Evolutionary conservation across 78 protist species (phyloP).

Genomic region (Polysphondylium violaceum): DNA sequence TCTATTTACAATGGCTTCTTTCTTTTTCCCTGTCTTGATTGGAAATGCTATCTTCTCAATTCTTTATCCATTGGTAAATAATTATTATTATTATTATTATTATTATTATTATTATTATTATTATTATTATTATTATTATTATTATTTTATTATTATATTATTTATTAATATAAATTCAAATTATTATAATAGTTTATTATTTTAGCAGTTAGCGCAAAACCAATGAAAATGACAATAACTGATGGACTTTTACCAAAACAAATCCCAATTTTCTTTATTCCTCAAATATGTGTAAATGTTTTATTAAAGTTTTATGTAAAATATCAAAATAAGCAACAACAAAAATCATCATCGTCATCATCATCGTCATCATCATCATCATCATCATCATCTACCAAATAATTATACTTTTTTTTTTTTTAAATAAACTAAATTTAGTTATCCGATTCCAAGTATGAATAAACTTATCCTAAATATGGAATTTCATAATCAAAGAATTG

Average conservation of each 20-base stretch:
- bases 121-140: background rate
- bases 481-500: too few relatives aligned
- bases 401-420: too few relatives aligned
- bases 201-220: constrained; percentile 65
- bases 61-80: constrained; percentile 67
- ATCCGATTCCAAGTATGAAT: too few relatives aligned
- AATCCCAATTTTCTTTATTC: constrained; percentile 57
- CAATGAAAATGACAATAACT: constrained; percentile 18
- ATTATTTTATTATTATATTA: background rate
- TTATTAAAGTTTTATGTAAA: constrained; percentile 31
- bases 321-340: background rate
- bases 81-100: background rate
- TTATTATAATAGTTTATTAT: constrained; percentile 61
- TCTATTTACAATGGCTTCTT: constrained; percentile 55
- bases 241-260: constrained; percentile 62
- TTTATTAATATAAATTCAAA: background rate
- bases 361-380: too few relatives aligned
- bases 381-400: too few relatives aligned
- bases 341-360: background rate
- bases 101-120: background rate
- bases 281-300: constrained; percentile 51
- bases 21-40: constrained; percentile 69
- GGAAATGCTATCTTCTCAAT: constrained; percentile 73
- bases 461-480: too few relatives aligned
- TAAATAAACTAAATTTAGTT: too few relatives aligned